These are phyloP conservation scores for Populus hybrid DNA, from an alignment of 441 rosid species.

Conservation along the genomic window DNA sequence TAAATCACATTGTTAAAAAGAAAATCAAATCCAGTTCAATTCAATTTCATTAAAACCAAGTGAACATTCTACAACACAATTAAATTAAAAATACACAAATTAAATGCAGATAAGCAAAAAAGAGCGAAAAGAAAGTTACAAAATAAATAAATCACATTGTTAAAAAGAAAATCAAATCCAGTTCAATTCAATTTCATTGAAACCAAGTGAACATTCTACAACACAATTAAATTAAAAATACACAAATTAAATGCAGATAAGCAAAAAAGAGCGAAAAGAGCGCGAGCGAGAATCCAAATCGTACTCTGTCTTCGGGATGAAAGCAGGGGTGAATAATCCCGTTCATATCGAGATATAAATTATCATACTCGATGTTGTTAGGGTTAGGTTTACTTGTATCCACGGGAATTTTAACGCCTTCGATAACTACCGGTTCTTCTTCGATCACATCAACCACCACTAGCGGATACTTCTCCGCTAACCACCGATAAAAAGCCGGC, in stretches of 20 bases:
- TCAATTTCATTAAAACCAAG: neutral
- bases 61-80: neutral
- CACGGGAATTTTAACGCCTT: conserved; percentile 69
- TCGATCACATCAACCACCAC: conserved; percentile 68
- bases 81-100: neutral
- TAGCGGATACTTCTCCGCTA: conserved; percentile 83
- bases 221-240: neutral
- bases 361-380: conserved; percentile 70
- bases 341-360: conserved; percentile 91
- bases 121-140: neutral
- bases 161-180: neutral
- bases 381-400: conserved; percentile 81
- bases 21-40: neutral
- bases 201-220: neutral
- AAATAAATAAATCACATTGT: neutral
- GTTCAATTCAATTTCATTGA: neutral
- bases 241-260: neutral
- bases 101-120: neutral
- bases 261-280: neutral
- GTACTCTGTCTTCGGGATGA: conserved; percentile 89
- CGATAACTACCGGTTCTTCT: conserved; percentile 74
- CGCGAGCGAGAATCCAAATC: neutral
- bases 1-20: neutral
- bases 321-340: conserved; percentile 94
- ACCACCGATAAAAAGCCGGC: conserved; percentile 86